phyloP scores from a whole-genome alignment of 2,329 filamentous ascomycete species.

The Xylariaceae sp. region DNA sequence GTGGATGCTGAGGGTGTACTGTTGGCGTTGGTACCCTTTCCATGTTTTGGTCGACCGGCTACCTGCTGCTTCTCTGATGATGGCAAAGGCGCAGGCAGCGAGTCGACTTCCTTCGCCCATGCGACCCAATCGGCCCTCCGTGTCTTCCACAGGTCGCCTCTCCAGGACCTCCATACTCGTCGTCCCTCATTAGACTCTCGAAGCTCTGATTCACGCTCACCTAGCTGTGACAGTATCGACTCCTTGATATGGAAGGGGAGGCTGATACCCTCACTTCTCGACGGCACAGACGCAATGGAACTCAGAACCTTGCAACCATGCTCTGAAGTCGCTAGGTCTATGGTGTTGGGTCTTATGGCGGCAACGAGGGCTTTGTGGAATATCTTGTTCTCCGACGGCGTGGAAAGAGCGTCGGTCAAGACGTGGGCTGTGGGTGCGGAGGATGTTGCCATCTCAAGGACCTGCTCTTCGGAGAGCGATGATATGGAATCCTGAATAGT shows the following conservation, averaged over 20 bases:
- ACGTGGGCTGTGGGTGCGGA: slow-evolving; percentile 43
- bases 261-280: slow-evolving; percentile 37
- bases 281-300: slow-evolving; percentile 41
- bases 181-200: slow-evolving; percentile 47
- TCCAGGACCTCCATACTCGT: slow-evolving; percentile 51
- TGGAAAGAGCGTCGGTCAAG: slow-evolving; percentile 41
- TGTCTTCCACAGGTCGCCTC: slow-evolving; percentile 50
- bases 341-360: slow-evolving; percentile 35
- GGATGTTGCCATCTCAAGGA: slow-evolving; percentile 56
- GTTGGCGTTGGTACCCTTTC: slow-evolving; percentile 1
- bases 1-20: background rate
- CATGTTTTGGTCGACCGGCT: slow-evolving; percentile 7
- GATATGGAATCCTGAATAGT: slow-evolving; percentile 68
- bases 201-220: slow-evolving; percentile 39
- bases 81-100: no score
- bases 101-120: slow-evolving; percentile 46
- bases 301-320: slow-evolving; percentile 45
- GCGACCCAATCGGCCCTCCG: slow-evolving; percentile 46
- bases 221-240: slow-evolving; percentile 42
- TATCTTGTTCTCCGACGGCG: slow-evolving; percentile 38
- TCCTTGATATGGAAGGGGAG: slow-evolving; percentile 54
- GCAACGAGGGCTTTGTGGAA: slow-evolving; percentile 50
- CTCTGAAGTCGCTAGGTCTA: slow-evolving; percentile 41
- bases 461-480: slow-evolving; percentile 45
- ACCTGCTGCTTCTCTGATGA: slow-evolving; percentile 7